Conservation (phyloP, 2,329 filamentous ascomycete species). For the Ophiostoma quercus region DNA sequence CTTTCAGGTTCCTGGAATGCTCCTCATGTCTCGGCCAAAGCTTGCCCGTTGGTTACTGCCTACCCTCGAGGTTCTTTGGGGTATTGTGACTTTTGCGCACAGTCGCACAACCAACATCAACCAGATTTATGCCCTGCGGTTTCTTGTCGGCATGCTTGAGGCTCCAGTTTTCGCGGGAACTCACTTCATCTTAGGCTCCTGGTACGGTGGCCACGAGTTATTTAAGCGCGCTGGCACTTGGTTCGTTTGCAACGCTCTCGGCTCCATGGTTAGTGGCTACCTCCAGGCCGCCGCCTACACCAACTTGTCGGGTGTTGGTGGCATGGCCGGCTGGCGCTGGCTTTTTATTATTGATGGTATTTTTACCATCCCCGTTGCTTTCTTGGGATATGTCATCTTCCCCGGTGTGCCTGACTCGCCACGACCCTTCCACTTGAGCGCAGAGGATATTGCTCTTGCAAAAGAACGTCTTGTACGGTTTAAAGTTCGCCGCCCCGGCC, state of each 20-base stretch:
- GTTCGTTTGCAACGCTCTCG: slow-evolving; percentile 29
- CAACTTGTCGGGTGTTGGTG: slow-evolving; percentile 46
- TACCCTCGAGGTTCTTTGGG: slow-evolving; percentile 34
- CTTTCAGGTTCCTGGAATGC: slow-evolving; percentile 34
- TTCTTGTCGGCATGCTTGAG: slow-evolving; percentile 35
- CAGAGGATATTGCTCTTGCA: slow-evolving; percentile 36
- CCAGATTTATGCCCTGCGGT: slow-evolving; percentile 33
- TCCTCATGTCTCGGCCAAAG: slow-evolving; percentile 33
- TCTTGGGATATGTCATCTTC: slow-evolving; percentile 46
- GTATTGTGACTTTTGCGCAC: slow-evolving; percentile 33
- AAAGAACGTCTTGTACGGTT: slow-evolving; percentile 34
- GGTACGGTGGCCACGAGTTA: slow-evolving; percentile 29
- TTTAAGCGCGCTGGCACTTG: slow-evolving; percentile 32
- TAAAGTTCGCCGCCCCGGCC: slow-evolving; percentile 37
- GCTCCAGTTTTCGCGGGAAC: slow-evolving; percentile 34
- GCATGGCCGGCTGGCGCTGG: slow-evolving; percentile 49
- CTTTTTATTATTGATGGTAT: slow-evolving; percentile 56
- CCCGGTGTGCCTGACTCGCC: slow-evolving; percentile 39
- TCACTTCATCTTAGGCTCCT: slow-evolving; percentile 33
- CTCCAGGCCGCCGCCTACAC: slow-evolving; percentile 51
- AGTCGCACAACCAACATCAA: slow-evolving; percentile 32
- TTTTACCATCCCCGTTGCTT: slow-evolving; percentile 51
- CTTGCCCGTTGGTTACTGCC: slow-evolving; percentile 34
- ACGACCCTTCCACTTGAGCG: slow-evolving; percentile 36
- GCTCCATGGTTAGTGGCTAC: slow-evolving; percentile 35